These are phyloP conservation scores for Penicillium capsulatum DNA, from an alignment of 2,329 filamentous ascomycete species.

Conservation along the genomic window DNA sequence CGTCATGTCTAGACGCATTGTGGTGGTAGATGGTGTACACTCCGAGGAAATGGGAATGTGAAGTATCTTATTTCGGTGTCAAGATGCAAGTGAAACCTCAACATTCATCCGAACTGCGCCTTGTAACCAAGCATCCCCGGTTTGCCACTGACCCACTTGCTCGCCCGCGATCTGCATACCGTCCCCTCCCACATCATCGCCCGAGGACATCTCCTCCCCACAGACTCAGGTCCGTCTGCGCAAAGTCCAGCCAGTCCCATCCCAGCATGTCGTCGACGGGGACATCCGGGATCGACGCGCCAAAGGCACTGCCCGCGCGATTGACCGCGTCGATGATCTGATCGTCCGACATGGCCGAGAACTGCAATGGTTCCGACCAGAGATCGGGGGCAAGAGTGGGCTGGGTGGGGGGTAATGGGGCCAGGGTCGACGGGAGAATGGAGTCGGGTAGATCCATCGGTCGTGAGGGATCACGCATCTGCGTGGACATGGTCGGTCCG, in stretches of 20 bases:
- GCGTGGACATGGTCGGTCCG: constrained; percentile 26
- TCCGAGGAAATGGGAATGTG: no score
- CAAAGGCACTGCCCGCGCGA: constrained; percentile 58
- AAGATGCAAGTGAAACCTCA: no score
- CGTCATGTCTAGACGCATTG: constrained; percentile 6
- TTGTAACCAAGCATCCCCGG: no score
- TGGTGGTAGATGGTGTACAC: background rate
- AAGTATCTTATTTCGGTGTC: no score
- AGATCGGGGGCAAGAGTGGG: constrained; percentile 30
- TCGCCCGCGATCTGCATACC: no score
- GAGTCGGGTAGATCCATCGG: constrained; percentile 12
- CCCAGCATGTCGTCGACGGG: constrained; percentile 58
- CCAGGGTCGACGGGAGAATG: constrained; percentile 11
- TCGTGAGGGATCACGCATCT: no score
- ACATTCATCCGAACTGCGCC: background rate
- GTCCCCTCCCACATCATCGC: no score
- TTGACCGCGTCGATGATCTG: constrained; percentile 65
- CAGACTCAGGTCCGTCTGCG: constrained; percentile 28
- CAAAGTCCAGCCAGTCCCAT: constrained; percentile 54
- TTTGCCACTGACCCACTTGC: background rate
- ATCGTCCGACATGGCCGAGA: constrained; percentile 66
- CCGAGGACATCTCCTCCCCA: constrained; percentile 1
- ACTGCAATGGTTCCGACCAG: constrained; percentile 55
- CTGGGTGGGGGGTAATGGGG: constrained; percentile 21
- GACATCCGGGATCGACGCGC: constrained; percentile 53